Evolutionary conservation across 305 asterid genomes (phyloP), one percentile per base, ranked within the genome.

Genomic region (Ilex paraguariensis): DNA sequence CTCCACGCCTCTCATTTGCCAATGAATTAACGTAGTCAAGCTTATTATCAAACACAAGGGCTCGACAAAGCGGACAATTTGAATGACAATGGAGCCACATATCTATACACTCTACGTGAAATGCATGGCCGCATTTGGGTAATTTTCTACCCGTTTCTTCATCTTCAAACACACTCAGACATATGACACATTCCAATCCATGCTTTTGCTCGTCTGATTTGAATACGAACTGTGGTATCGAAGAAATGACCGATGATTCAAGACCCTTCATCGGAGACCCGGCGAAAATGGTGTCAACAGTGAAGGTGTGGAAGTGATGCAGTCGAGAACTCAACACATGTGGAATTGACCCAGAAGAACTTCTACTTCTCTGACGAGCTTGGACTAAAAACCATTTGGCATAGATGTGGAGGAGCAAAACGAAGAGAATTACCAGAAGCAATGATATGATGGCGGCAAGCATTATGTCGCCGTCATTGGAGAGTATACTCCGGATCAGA

Each of bases 61-160:
- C 73, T 3, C 89, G 81, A 60, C 84, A 83, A 40, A 78, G 58
- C 7, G 89, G 86, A 59, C 90, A 83, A 9, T 81, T 78, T 2
- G 76, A 55, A 59, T 83, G 89, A 52, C 79, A 80, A 48, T 63
- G 73, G 45, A 80, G 71, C 89, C 89, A 82, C 87, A 69, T 82
- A 54, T 82, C 86, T 57, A 83, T 76, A 65, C 87, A 84, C 7
- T 69, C 82, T 5, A 80, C 80, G 46, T 78, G 86, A 67, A 82
- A 80, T 9, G 72, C 70, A 62, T 82, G 88, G 45, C 68, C 36
- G 16, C 88, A 82, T 32, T 66, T 39, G 4, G 75, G 60, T 30
- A 82, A 57, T 57, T 57, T 78, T 63, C 81, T 63, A 0, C 85
- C 79, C 48, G 57, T 8, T 53, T 82, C 75, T 31, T 56, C 75